A percentile compares a stretch with the other conserved stretches of the same genome.
These are phyloP conservation scores for Chlorella vulgaris DNA, from an alignment of 139 green algal species.

Conservation along the genomic window DNA sequence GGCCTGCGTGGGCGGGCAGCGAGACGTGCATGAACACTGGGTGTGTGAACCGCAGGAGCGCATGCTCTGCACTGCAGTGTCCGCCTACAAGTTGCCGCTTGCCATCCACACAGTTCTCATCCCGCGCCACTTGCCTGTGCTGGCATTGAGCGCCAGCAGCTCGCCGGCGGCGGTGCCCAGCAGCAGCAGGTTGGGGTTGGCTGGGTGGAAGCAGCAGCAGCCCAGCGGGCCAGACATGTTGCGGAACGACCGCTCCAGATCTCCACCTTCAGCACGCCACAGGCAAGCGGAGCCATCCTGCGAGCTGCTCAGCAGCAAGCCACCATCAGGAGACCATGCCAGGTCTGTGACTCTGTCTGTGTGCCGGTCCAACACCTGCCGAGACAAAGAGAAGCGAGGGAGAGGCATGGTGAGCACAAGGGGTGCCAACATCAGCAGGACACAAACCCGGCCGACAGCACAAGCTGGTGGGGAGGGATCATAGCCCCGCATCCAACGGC, in stretches of 20 bases:
- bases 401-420: too few species aligned
- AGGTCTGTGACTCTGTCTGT: not conserved
- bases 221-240: not conserved
- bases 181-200: conserved; percentile 30
- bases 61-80: too few species aligned
- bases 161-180: conserved; percentile 19
- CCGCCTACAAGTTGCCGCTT: too few species aligned
- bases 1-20: too few species aligned
- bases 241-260: not conserved
- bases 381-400: too few species aligned
- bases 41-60: not conserved
- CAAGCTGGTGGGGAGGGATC: too few species aligned
- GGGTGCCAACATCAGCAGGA: too few species aligned
- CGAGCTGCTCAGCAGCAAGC: not conserved
- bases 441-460: too few species aligned
- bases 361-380: conserved; percentile 27
- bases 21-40: not conserved
- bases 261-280: not conserved
- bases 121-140: too few species aligned
- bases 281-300: conserved; percentile 18
- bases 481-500: not conserved
- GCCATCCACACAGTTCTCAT: too few species aligned
- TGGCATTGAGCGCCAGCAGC: conserved; percentile 30
- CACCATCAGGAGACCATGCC: conserved; percentile 13
- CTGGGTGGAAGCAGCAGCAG: conserved; percentile 26